These are phyloP conservation scores for Acacia melanoxylon DNA, from an alignment of 306 rosid species.

Conservation along the genomic window DNA sequence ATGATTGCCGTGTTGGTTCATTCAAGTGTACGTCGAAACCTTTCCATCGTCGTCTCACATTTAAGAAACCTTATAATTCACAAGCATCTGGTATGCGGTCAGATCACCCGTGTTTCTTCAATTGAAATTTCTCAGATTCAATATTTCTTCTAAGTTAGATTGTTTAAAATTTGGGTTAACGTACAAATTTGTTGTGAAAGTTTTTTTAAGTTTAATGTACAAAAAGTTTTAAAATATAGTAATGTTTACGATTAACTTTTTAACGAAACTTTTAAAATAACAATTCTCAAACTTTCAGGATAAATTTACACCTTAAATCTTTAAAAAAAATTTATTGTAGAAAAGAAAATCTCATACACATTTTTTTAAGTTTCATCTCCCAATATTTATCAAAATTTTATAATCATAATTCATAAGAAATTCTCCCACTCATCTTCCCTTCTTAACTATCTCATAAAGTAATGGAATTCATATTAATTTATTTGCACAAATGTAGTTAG, in stretches of 20 bases:
- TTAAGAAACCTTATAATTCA: not conserved
- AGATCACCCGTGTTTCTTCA: not conserved
- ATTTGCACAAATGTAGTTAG: not conserved
- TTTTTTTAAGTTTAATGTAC: too few species aligned
- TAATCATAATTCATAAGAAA: not conserved
- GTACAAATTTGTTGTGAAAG: fast-evolving
- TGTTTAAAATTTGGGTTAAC: not conserved
- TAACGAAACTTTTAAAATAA: too few species aligned
- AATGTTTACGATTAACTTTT: too few species aligned
- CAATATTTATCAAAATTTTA: not conserved
- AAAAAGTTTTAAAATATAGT: too few species aligned
- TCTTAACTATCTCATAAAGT: not conserved
- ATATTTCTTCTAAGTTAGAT: not conserved
- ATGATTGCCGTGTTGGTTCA: constrained; percentile 2
- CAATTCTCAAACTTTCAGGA: too few species aligned
- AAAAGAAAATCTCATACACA: not conserved
- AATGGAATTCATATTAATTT: not conserved
- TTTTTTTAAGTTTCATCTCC: not conserved
- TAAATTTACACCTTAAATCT: fast-evolving
- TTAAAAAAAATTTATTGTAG: too few species aligned
- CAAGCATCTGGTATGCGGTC: not conserved
- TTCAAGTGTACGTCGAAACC: not conserved
- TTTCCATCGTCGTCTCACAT: not conserved
- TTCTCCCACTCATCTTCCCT: not conserved
- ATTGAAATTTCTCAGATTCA: not conserved